A percentile compares a stretch with the other conserved stretches of the same genome.
These are phyloP conservation scores for Senna siamea DNA, from an alignment of 306 rosid species.

Conservation along the genomic window DNA sequence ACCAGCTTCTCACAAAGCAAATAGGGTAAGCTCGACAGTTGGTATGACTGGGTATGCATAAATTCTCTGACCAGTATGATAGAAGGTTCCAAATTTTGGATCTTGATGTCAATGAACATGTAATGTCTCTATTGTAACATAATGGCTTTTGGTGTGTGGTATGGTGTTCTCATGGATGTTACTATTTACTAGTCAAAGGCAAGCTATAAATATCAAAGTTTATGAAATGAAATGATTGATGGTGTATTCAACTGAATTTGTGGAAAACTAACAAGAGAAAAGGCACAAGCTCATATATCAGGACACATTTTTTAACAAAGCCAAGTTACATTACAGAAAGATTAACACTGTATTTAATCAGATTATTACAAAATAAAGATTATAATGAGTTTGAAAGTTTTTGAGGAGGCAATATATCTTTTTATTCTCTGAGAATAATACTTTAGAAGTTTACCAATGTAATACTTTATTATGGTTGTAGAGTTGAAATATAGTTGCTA, in stretches of 20 bases:
- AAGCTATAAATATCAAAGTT: not conserved
- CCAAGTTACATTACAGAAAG: too few relatives aligned
- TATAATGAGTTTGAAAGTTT: too few relatives aligned
- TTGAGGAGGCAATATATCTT: too few relatives aligned
- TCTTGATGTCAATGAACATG: slow-evolving; percentile 30
- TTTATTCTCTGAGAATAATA: too few relatives aligned
- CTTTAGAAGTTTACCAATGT: too few relatives aligned
- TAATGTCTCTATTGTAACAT: slow-evolving; percentile 33
- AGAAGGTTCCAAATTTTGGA: slow-evolving; percentile 41
- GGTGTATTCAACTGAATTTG: not conserved
- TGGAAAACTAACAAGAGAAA: too few relatives aligned
- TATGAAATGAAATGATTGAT: not conserved
- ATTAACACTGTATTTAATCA: too few relatives aligned
- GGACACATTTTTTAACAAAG: too few relatives aligned
- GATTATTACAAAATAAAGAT: too few relatives aligned
- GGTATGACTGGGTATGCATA: slow-evolving; percentile 88
- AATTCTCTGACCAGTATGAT: slow-evolving; percentile 12
- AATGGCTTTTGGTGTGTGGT: slow-evolving; percentile 13
- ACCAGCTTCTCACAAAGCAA: slow-evolving; percentile 64
- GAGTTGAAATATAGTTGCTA: too few relatives aligned
- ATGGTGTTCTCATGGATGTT: slow-evolving; percentile 17
- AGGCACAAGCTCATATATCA: too few relatives aligned
- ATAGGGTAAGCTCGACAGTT: slow-evolving; percentile 69
- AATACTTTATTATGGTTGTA: too few relatives aligned
- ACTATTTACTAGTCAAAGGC: not conserved